Percentiles rank a stretch among this genome's conserved stretches.
Evolutionary conservation across 2,329 filamentous ascomycete species (phyloP).

Genomic region (Aspergillus hortae): DNA sequence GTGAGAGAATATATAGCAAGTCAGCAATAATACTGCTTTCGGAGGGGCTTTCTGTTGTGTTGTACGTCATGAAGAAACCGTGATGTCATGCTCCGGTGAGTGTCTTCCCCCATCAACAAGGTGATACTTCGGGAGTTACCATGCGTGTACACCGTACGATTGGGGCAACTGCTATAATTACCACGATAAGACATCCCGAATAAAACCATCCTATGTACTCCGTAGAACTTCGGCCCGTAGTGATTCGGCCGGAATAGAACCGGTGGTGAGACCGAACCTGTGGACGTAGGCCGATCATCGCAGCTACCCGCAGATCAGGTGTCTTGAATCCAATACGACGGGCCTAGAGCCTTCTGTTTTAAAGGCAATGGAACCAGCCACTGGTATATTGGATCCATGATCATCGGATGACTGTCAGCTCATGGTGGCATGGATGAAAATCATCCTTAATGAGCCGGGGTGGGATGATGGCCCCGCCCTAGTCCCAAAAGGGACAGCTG

Average conservation of each 20-base stretch:
- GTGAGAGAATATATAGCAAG: not conserved
- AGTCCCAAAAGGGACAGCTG: slow-evolving; percentile 7
- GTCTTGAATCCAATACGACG: not conserved
- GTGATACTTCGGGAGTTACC: not conserved
- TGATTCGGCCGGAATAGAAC: not conserved
- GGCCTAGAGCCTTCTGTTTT: not conserved
- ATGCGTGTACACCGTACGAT: not conserved
- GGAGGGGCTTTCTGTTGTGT: not conserved
- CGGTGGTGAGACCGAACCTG: not conserved
- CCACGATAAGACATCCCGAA: too few relatives aligned
- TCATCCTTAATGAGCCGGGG: not conserved
- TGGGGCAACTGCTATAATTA: not conserved
- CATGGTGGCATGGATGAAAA: not conserved
- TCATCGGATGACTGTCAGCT: slow-evolving; percentile 5
- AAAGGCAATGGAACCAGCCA: not conserved
- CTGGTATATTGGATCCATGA: not conserved
- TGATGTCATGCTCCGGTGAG: slow-evolving; percentile 18
- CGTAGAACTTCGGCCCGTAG: not conserved
- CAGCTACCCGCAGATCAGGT: not conserved
- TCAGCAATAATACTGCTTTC: not conserved
- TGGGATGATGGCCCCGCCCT: slow-evolving; percentile 8
- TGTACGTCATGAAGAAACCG: slow-evolving; percentile 19
- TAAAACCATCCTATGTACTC: not conserved
- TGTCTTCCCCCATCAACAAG: not conserved
- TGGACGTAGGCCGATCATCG: slow-evolving; percentile 1